A percentile compares a stretch with the other conserved stretches of the same genome.
These are phyloP conservation scores for Sistotremastrum niveocremeum DNA, from an alignment of 768 basidiomycete species.

Conservation along the genomic window DNA sequence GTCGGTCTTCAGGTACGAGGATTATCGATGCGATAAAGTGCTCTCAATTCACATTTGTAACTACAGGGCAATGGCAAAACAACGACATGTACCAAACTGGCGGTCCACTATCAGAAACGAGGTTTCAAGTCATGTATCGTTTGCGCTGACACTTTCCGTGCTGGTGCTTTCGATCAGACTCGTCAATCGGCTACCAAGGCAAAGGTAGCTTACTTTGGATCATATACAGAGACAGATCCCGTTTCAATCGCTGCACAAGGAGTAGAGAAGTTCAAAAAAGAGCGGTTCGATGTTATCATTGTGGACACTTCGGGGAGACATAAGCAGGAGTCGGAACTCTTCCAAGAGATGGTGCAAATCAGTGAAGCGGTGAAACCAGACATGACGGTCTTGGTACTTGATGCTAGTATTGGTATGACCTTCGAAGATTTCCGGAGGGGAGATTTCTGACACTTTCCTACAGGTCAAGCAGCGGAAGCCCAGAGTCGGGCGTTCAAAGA, in stretches of 20 bases:
- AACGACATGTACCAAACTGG: constrained; percentile 97
- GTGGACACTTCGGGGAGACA: constrained; percentile 97
- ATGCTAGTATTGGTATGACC: constrained; percentile 79
- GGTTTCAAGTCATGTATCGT: constrained; percentile 96
- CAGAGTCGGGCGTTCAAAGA: constrained; percentile 97
- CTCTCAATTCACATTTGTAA: constrained; percentile 1
- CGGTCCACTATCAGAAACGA: constrained; percentile 92
- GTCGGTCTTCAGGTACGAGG: constrained; percentile 78
- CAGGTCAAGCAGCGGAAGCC: constrained; percentile 94
- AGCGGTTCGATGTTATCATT: constrained; percentile 95
- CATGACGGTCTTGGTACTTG: constrained; percentile 91
- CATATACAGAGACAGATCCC: constrained; percentile 97
- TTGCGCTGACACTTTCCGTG: constrained; percentile 98
- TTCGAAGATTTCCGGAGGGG: background rate
- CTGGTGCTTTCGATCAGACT: constrained; percentile 97
- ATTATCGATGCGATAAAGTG: background rate
- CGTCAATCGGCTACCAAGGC: constrained; percentile 98
- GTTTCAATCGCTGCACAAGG: constrained; percentile 90
- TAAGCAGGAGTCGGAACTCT: constrained; percentile 92
- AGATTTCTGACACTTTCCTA: background rate
- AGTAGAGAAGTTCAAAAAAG: constrained; percentile 95
- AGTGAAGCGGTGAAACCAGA: constrained; percentile 86
- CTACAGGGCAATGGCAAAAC: constrained; percentile 92
- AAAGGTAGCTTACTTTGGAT: constrained; percentile 97
- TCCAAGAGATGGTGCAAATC: constrained; percentile 97